A percentile compares a stretch with the other conserved stretches of the same genome.
Conservation (phyloP, 768 basidiomycete species). For the Collybiopsis luxurians region DNA sequence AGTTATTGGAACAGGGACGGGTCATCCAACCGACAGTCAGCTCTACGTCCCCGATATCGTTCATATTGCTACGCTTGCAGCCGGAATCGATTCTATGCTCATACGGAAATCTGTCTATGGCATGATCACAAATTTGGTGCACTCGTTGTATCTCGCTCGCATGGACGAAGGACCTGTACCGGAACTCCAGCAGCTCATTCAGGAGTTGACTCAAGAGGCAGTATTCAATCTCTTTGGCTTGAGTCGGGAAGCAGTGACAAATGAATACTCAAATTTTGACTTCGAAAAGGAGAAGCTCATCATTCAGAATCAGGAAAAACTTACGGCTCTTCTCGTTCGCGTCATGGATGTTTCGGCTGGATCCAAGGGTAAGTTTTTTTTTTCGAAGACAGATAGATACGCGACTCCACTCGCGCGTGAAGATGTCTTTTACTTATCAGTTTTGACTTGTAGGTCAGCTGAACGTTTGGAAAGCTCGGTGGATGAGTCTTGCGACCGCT, state of each 20-base stretch:
- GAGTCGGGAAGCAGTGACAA: constrained; percentile 53
- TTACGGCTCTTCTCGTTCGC: constrained; percentile 60
- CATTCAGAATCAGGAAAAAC: constrained; percentile 64
- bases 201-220: constrained; percentile 53
- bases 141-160: constrained; percentile 63
- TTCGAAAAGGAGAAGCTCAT: constrained; percentile 47
- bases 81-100: constrained; percentile 68
- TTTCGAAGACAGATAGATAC: too few species aligned
- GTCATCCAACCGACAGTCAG: constrained; percentile 50
- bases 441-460: constrained; percentile 49
- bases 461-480: constrained; percentile 90
- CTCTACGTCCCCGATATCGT: constrained; percentile 81
- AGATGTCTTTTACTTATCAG: neutral
- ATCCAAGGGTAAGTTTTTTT: constrained; percentile 54
- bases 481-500: constrained; percentile 87
- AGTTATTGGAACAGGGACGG: constrained; percentile 65
- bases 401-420: too few species aligned
- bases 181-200: constrained; percentile 60
- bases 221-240: constrained; percentile 75
- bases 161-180: constrained; percentile 57
- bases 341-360: constrained; percentile 65
- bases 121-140: constrained; percentile 77
- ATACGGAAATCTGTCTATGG: constrained; percentile 84
- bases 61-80: constrained; percentile 76
- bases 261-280: constrained; percentile 65